A percentile compares a stretch with the other conserved stretches of the same genome.
Conservation (phyloP, 176 grass and related monocot genomes). For the Hordeum vulgare region DNA sequence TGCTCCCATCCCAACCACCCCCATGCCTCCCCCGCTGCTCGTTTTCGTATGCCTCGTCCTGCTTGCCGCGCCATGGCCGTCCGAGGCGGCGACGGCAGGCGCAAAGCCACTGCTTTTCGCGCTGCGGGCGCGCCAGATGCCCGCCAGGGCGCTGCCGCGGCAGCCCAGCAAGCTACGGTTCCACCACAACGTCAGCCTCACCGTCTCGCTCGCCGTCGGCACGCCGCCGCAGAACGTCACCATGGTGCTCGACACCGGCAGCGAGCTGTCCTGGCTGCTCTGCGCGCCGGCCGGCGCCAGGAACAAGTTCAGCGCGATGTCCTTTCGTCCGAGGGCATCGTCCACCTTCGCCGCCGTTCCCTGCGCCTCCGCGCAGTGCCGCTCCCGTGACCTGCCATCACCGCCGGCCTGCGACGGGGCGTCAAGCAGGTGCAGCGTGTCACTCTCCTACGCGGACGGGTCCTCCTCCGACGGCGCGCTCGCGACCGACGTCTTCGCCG, state of each 20-base stretch:
- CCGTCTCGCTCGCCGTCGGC: constrained; percentile 74
- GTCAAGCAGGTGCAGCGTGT: constrained; percentile 52
- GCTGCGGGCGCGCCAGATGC: constrained; percentile 48
- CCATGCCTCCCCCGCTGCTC: constrained; percentile 27
- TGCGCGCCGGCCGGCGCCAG: constrained; percentile 11
- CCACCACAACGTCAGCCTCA: constrained; percentile 92
- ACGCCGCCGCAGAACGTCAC: constrained; percentile 83
- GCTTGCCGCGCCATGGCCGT: constrained; percentile 9
- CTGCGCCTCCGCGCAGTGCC: constrained; percentile 68
- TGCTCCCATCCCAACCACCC: constrained; percentile 20
- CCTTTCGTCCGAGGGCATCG: constrained; percentile 43
- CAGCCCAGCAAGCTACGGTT: constrained; percentile 82
- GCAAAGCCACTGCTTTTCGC: constrained; percentile 38
- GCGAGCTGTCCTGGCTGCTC: constrained; percentile 94
- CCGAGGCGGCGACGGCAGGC: not conserved
- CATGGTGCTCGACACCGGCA: constrained; percentile 92
- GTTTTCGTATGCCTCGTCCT: constrained; percentile 8
- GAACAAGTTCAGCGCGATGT: not conserved
- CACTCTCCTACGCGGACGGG: constrained; percentile 74
- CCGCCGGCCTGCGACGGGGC: constrained; percentile 65
- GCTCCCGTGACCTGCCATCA: constrained; percentile 50
- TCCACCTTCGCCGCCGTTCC: constrained; percentile 61
- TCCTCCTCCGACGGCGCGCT: constrained; percentile 80
- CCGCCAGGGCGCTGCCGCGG: constrained; percentile 39
- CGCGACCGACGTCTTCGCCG: constrained; percentile 63